Base-by-base conservation (phyloP, 192 early-diverging fungal genomes). In the Coemansia sp. region DNA sequence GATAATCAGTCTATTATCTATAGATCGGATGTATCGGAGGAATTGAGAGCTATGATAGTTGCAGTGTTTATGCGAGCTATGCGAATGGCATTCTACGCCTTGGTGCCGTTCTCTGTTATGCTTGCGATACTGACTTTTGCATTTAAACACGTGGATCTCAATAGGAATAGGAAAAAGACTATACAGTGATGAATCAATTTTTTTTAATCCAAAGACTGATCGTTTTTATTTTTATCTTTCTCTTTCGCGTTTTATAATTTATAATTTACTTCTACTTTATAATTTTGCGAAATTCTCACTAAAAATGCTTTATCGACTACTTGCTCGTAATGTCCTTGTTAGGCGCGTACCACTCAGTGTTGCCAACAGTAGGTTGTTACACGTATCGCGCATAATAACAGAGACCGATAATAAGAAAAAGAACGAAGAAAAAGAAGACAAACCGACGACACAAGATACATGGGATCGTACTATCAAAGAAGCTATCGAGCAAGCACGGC, bases 1-100 rank as follows among this genome's bases (percentile, higher is more conserved):
- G 87, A 88, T 50, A 86, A 87, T 72, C 87, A 89, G 62, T 69
- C 69, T 11, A 65, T 83, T 27, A 85, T 81, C 55, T 78, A 83
- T 55, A 66, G 52, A 0, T 53, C 66, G 5, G 65, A 74, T 9
- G 79, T 87, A 55, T 64, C 79, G 0, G 72, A 69, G 0, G 66
- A 71, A 40, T 68, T 76, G 18, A 70, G 89, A 10, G 69, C 81
- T 0, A 33, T 31, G 8, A 66, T 80, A 40, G 69, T 86, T 13
- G 69, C 47, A 1, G 78, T 87, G 3, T 91, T 87, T 74, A 80
- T 80, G 39, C 49, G 65, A 43, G 79, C 86, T 8, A 86, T 89
- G 73, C 81, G 86, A 5, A 64, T 69, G 27, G 72, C 87, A 6
- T 90, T 86, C 73, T 75, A 76, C 53, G 85, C 82, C n/a, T 67